A percentile compares a stretch with the other conserved stretches of the same genome.
These are phyloP conservation scores for Lentinula boryana DNA, from an alignment of 768 basidiomycete genomes.

Conservation along the genomic window DNA sequence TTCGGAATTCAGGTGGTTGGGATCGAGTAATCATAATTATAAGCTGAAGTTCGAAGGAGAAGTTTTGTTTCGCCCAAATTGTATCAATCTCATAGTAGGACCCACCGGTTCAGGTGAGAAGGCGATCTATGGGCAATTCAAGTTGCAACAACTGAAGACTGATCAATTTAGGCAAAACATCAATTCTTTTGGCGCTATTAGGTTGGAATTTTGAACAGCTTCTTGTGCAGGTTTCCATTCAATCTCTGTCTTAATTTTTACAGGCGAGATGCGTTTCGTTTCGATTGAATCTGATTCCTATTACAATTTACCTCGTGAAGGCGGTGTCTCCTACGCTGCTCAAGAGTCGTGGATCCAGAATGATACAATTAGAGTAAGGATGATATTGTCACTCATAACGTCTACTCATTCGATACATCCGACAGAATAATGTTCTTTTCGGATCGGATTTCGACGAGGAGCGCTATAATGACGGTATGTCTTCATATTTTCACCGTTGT, in stretches of 20 bases:
- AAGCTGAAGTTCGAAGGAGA: slow-evolving; percentile 32
- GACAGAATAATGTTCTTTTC: slow-evolving; percentile 42
- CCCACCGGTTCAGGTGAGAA: slow-evolving; percentile 24
- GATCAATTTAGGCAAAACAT: slow-evolving; percentile 32
- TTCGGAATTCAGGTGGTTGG: slow-evolving; percentile 35
- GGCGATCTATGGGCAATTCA: not conserved
- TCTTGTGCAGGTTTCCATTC: not conserved
- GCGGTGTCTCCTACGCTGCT: slow-evolving; percentile 55
- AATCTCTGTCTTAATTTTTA: not conserved
- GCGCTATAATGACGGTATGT: slow-evolving; percentile 32
- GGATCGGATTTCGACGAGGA: slow-evolving; percentile 33
- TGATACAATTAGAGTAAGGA: slow-evolving; percentile 40
- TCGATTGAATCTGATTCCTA: slow-evolving; percentile 33
- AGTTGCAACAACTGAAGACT: no score
- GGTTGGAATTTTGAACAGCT: slow-evolving; percentile 19
- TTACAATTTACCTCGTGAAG: slow-evolving; percentile 46
- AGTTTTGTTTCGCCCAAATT: slow-evolving; percentile 34
- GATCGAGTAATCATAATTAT: slow-evolving; percentile 25
- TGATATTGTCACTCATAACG: not conserved
- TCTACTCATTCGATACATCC: not conserved
- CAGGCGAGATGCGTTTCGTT: slow-evolving; percentile 40
- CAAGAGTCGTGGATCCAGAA: slow-evolving; percentile 65
- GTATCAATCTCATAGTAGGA: slow-evolving; percentile 38
- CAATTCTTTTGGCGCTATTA: slow-evolving; percentile 41
- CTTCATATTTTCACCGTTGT: not conserved